Conservation (phyloP, 1,284 basidiomycete genomes). For the Leccinum fallax region DNA sequence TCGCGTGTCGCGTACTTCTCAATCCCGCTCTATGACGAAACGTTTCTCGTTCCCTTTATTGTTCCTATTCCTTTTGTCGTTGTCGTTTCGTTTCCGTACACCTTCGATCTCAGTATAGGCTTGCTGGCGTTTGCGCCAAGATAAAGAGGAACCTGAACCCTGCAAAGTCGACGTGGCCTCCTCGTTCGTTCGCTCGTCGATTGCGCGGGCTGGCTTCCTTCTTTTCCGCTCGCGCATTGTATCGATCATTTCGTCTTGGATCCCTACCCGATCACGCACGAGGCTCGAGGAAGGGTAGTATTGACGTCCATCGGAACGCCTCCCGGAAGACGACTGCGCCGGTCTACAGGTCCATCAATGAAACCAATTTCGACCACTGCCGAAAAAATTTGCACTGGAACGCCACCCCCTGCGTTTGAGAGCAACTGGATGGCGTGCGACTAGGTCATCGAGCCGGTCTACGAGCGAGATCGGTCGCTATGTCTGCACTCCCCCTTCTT, state of each 20-base stretch:
- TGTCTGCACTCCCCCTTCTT: background rate
- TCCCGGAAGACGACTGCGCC: background rate
- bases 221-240: background rate
- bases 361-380: background rate
- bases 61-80: background rate
- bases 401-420: background rate
- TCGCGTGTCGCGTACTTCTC: background rate
- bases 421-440: background rate
- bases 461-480: background rate
- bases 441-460: background rate
- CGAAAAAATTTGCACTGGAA: background rate
- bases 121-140: background rate
- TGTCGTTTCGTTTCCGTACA: background rate
- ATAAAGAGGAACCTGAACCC: background rate
- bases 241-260: background rate
- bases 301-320: background rate
- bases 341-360: background rate
- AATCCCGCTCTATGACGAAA: background rate
- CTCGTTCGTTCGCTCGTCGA: background rate
- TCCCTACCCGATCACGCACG: background rate
- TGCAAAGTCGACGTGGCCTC: conserved; percentile 6
- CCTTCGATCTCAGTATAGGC: background rate
- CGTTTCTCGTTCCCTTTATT: background rate
- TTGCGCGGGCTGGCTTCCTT: background rate
- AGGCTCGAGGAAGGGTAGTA: background rate